Evolutionary conservation across 352 stramenopile genomes (phyloP).

Genomic region (Globisporangium cederbergense): DNA sequence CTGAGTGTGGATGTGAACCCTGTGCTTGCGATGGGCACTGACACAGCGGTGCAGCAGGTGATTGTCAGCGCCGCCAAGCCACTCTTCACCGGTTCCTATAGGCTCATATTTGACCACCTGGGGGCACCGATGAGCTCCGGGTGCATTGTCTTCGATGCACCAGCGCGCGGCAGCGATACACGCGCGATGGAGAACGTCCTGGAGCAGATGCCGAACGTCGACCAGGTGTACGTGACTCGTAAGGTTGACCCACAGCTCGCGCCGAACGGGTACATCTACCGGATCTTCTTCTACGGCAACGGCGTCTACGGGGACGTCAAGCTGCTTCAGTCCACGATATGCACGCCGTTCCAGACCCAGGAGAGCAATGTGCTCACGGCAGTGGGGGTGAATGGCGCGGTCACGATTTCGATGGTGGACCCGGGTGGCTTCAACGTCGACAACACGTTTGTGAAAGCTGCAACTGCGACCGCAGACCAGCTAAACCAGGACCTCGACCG

Average conservation of each 20-base stretch:
- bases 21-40: conserved; percentile 58
- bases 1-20: conserved; percentile 35
- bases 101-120: conserved; percentile 41
- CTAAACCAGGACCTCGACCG: conserved; percentile 44
- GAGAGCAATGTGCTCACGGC: conserved; percentile 58
- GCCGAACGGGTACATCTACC: conserved; percentile 64
- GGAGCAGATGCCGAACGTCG: conserved; percentile 59
- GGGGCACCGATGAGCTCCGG: conserved; percentile 27
- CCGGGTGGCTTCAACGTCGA: conserved; percentile 39
- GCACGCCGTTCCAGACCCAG: conserved; percentile 55
- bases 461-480: conserved; percentile 34
- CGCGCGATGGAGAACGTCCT: conserved; percentile 55
- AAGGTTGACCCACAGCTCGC: conserved; percentile 25
- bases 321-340: conserved; percentile 24
- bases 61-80: conserved; percentile 51
- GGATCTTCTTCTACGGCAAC: conserved; percentile 77
- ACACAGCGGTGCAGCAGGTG: conserved; percentile 70
- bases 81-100: conserved; percentile 55
- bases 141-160: conserved; percentile 66
- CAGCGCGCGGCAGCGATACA: conserved; percentile 31
- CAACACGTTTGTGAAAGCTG: conserved; percentile 54
- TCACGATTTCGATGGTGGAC: conserved; percentile 42
- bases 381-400: conserved; percentile 25
- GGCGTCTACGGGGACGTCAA: conserved; percentile 39
- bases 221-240: conserved; percentile 72